Percentiles rank a stretch among this genome's conserved stretches.
phyloP scores from a whole-genome alignment of 129 eudicot genomes.

The Flaveria sonorensis region DNA sequence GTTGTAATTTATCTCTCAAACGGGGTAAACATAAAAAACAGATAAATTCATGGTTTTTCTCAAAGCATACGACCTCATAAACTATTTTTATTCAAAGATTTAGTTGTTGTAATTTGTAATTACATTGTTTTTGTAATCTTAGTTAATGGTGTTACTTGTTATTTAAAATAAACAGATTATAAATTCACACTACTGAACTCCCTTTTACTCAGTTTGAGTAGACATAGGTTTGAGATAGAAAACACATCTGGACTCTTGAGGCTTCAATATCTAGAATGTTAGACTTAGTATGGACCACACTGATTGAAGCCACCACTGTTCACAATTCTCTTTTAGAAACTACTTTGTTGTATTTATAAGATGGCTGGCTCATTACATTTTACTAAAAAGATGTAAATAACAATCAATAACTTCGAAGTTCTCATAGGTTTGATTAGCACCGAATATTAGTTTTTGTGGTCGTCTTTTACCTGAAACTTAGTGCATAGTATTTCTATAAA shows the following conservation, averaged over 20 bases:
- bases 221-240: not conserved
- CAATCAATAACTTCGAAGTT: not conserved
- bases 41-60: not conserved
- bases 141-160: not conserved
- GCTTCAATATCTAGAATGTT: not conserved
- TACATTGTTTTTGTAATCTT: not conserved
- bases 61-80: not conserved
- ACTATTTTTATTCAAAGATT: not conserved
- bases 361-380: no score
- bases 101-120: not conserved
- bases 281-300: not conserved
- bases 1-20: not conserved
- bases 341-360: no score
- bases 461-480: not conserved
- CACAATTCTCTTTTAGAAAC: not conserved
- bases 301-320: not conserved
- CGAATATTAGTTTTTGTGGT: not conserved
- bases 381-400: no score
- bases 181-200: no score
- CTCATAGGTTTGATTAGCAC: not conserved
- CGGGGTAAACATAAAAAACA: not conserved
- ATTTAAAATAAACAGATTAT: no score
- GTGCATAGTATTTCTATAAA: not conserved
- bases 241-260: not conserved
- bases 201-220: not conserved